Conservation (phyloP, 2,329 filamentous ascomycete species). For the Penicillium glabrum region DNA sequence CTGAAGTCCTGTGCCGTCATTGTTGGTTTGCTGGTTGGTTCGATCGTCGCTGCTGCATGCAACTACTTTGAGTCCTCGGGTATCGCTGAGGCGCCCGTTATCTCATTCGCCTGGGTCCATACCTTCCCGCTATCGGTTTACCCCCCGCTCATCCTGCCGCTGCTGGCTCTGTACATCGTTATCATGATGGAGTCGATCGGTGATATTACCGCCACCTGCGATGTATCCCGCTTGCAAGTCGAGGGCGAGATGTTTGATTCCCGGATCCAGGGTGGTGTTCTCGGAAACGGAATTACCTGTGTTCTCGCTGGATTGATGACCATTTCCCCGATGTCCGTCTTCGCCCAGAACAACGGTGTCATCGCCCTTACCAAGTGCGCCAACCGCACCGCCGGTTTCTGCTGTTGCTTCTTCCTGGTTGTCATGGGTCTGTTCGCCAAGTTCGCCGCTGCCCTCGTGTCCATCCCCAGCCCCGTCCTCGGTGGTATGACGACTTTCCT, state of each 20-base stretch:
- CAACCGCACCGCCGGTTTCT: slow-evolving; percentile 67
- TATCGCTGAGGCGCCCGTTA: slow-evolving; percentile 62
- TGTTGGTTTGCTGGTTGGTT: slow-evolving; percentile 64
- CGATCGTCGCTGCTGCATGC: slow-evolving; percentile 65
- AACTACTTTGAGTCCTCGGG: slow-evolving; percentile 63
- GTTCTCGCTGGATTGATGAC: slow-evolving; percentile 64
- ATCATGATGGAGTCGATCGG: slow-evolving; percentile 68
- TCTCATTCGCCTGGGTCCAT: slow-evolving; percentile 69
- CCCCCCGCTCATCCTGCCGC: slow-evolving; percentile 64
- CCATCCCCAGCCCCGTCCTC: slow-evolving; percentile 57
- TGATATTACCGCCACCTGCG: slow-evolving; percentile 68
- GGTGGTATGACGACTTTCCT: slow-evolving; percentile 62
- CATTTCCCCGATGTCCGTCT: slow-evolving; percentile 67
- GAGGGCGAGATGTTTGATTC: slow-evolving; percentile 65
- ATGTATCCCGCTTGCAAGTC: slow-evolving; percentile 64
- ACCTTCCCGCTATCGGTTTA: slow-evolving; percentile 68
- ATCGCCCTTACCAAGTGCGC: slow-evolving; percentile 68
- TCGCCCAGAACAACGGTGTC: slow-evolving; percentile 69
- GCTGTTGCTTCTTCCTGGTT: slow-evolving; percentile 64
- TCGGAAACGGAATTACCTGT: slow-evolving; percentile 62
- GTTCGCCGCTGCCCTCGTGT: slow-evolving; percentile 66
- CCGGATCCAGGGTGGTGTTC: slow-evolving; percentile 59
- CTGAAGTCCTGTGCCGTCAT: slow-evolving; percentile 70
- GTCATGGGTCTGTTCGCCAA: slow-evolving; percentile 71
- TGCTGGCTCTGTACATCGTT: slow-evolving; percentile 60